phyloP scores from a whole-genome alignment of 306 rosid genomes.

The Macrotyloma uniflorum region DNA sequence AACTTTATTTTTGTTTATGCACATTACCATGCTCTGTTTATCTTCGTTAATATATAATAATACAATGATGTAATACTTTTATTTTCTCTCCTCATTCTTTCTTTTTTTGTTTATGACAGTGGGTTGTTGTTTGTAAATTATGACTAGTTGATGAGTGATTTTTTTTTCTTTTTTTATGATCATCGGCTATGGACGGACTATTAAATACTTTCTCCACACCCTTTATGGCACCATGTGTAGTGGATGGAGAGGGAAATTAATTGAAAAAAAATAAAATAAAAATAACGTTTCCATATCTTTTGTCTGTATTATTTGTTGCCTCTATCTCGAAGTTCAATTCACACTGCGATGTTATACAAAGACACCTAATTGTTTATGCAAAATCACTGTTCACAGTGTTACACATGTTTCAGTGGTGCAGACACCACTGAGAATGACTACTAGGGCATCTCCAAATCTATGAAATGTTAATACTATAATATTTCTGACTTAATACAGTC shows the following conservation, averaged over 20 bases:
- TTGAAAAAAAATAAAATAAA: background rate
- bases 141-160: background rate
- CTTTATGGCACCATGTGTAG: background rate
- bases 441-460: too few species aligned
- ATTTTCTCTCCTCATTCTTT: background rate
- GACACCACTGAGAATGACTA: background rate
- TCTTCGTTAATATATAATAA: background rate
- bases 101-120: background rate
- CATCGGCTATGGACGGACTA: too few species aligned
- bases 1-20: slow-evolving; percentile 19
- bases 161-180: background rate
- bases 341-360: background rate
- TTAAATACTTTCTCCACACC: too few species aligned
- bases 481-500: too few species aligned
- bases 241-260: background rate
- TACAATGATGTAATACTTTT: slow-evolving; percentile 1
- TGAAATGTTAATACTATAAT: too few species aligned
- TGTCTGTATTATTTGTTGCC: background rate
- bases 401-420: background rate
- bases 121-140: background rate
- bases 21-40: slow-evolving; percentile 17
- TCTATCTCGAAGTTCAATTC: background rate
- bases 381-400: background rate
- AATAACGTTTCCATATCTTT: background rate
- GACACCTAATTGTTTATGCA: background rate